Conservation (phyloP, 1,284 basidiomycete genomes). For the Golubevia sp. region DNA sequence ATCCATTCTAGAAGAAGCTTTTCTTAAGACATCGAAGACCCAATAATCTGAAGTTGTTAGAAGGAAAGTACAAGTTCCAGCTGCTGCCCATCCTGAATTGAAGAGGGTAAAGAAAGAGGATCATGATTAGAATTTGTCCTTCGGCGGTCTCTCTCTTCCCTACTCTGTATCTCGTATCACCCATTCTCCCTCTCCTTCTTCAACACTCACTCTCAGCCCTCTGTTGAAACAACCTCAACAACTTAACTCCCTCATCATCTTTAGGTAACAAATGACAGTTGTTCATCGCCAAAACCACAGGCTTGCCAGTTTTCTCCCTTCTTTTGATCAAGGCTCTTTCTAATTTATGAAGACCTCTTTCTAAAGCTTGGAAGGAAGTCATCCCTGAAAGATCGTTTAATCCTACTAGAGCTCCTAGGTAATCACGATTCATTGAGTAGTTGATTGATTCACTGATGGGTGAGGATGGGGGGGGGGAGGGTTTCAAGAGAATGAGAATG, state of each 20-base stretch:
- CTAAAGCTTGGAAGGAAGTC: slow-evolving; percentile 41
- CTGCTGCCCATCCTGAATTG: slow-evolving; percentile 37
- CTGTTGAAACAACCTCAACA: slow-evolving; percentile 50
- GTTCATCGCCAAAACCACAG: slow-evolving; percentile 55
- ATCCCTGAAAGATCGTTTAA: slow-evolving; percentile 46
- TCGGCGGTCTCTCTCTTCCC: too few relatives aligned
- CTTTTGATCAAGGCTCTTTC: slow-evolving; percentile 41
- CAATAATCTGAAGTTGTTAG: slow-evolving; percentile 47
- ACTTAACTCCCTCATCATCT: slow-evolving; percentile 42
- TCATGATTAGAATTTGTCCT: too few relatives aligned
- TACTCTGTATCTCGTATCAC: too few relatives aligned
- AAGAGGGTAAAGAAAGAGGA: too few relatives aligned
- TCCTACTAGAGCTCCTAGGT: slow-evolving; percentile 48
- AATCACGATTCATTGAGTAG: slow-evolving; percentile 49
- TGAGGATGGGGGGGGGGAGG: too few relatives aligned
- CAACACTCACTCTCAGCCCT: slow-evolving; percentile 29
- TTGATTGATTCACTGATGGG: slow-evolving; percentile 40
- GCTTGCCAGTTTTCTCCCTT: slow-evolving; percentile 32
- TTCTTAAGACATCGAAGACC: slow-evolving; percentile 43
- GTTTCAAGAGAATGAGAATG: too few relatives aligned
- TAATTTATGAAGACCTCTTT: slow-evolving; percentile 49
- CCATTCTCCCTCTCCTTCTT: too few relatives aligned
- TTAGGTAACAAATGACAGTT: slow-evolving; percentile 38
- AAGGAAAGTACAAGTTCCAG: slow-evolving; percentile 45
- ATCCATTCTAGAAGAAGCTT: slow-evolving; percentile 50